Evolutionary conservation across 495 filamentous ascomycete species (phyloP), one percentile per base, ranked within the genome.

Genomic region (Bryoglossum gracile): DNA sequence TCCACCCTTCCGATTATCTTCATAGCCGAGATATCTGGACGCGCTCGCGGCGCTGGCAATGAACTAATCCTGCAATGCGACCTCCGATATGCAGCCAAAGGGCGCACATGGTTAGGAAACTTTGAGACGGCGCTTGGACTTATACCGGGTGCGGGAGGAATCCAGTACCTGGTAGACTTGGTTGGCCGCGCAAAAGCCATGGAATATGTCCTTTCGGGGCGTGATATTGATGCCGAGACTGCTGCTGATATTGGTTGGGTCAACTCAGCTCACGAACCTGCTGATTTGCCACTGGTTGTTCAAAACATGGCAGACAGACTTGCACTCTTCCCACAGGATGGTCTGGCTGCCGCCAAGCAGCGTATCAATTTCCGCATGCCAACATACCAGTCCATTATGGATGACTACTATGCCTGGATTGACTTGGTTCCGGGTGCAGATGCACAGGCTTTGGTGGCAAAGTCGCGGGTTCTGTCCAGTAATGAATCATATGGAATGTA

Each of bases 311-410:
- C 36, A 4, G 41, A 22, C 9, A 22, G 46, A 10, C 9, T 50
- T 2, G 16, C 26, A 18, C 24, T 41, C 1, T 50, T 50, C 23
- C 37, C 36, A 18, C 37, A 22, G 10, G 4, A 8, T 19, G 46
- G 14, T 10, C 30, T 51, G n/a, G 48, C 56, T 50, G 70, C 64
- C 2, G 70, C 65, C 55, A 70, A 73, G 52, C 67, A 72, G 41
- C 67, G 70, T 47, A 60, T 68, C 56, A 34, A 45, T 30, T 32
- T 71, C 62, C 40, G 19, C 19, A n/a, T n/a, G n/a, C n/a, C n/a
- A n/a, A n/a, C n/a, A n/a, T n/a, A n/a, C n/a, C n/a, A n/a, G n/a
- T n/a, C n/a, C n/a, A n/a, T n/a, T n/a, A n/a, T n/a, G n/a, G n/a
- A n/a, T n/a, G n/a, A n/a, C n/a, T n/a, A n/a, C n/a, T n/a, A n/a